These are phyloP conservation scores for Aureobasidium leucospermi DNA, from an alignment of 2,329 filamentous ascomycete genomes.

Conservation along the genomic window DNA sequence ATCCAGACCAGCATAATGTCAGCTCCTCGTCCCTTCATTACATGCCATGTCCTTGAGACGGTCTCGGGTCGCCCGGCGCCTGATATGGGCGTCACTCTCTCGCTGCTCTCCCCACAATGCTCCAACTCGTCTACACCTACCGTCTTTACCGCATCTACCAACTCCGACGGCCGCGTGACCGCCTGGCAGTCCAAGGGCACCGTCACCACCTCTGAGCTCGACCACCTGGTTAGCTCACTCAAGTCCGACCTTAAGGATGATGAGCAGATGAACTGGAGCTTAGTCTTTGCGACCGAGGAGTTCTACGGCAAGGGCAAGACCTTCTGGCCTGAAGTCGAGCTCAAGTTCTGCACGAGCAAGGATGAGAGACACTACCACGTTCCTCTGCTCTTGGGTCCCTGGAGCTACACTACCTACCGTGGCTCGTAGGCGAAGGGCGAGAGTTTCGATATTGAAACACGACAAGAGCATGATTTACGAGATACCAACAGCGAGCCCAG, in stretches of 20 bases:
- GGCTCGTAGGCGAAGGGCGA: slow-evolving; percentile 49
- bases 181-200: slow-evolving; percentile 51
- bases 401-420: slow-evolving; percentile 74
- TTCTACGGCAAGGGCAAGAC: slow-evolving; percentile 60
- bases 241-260: slow-evolving; percentile 22
- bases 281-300: slow-evolving; percentile 63
- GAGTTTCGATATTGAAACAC: too few species aligned
- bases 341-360: slow-evolving; percentile 43
- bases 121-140: slow-evolving; percentile 24
- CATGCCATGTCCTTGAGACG: slow-evolving; percentile 82
- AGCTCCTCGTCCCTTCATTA: slow-evolving; percentile 51
- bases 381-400: slow-evolving; percentile 67
- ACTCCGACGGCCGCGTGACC: slow-evolving; percentile 67
- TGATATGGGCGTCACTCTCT: slow-evolving; percentile 59
- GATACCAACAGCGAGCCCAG: too few species aligned
- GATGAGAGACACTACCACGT: slow-evolving; percentile 66
- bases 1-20: slow-evolving; percentile 12
- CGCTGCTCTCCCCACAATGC: slow-evolving; percentile 33
- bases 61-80: slow-evolving; percentile 62
- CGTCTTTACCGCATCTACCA: slow-evolving; percentile 60
- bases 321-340: slow-evolving; percentile 51
- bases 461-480: too few species aligned
- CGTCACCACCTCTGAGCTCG: slow-evolving; percentile 31
- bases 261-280: slow-evolving; percentile 53
- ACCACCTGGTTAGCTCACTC: slow-evolving; percentile 32